Evolutionary conservation across 2,329 filamentous ascomycete genomes (phyloP).

Genomic region (Penicillium sp.): DNA sequence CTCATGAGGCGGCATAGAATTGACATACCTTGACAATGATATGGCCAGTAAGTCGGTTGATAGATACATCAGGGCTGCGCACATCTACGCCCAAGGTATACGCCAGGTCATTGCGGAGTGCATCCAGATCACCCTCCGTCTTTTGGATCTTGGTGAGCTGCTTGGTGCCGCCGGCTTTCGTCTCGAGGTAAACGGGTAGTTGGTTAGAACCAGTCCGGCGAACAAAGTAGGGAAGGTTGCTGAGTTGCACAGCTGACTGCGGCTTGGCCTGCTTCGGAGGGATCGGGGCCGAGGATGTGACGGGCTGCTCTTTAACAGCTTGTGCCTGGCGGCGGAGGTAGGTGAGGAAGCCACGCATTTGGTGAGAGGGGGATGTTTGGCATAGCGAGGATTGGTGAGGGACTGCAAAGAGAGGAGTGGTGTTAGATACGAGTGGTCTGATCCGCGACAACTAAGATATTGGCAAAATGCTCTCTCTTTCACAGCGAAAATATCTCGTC

Average conservation of each 20-base stretch:
- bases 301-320: slow-evolving; percentile 33
- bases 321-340: slow-evolving; percentile 37
- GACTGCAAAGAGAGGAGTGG: slow-evolving; percentile 14
- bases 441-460: not conserved
- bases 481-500: not conserved
- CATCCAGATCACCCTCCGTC: slow-evolving; percentile 66
- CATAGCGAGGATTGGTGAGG: slow-evolving; percentile 21
- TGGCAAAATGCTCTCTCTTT: not conserved
- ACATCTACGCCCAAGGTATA: slow-evolving; percentile 54
- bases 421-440: slow-evolving; percentile 1
- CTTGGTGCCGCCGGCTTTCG: slow-evolving; percentile 70
- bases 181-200: slow-evolving; percentile 70
- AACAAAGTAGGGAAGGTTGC: slow-evolving; percentile 63
- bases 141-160: slow-evolving; percentile 72
- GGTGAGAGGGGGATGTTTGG: slow-evolving; percentile 21
- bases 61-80: slow-evolving; percentile 38
- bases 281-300: slow-evolving; percentile 27
- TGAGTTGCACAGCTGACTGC: slow-evolving; percentile 30
- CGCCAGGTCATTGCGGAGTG: slow-evolving; percentile 61
- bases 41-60: slow-evolving; percentile 64
- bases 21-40: slow-evolving; percentile 64
- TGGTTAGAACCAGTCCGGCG: slow-evolving; percentile 65
- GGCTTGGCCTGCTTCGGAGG: slow-evolving; percentile 14
- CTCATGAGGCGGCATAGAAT: not conserved
- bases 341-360: slow-evolving; percentile 37